Base-by-base conservation (phyloP, 2,329 filamentous ascomycete genomes). In the Dactylellina parvicollis region DNA sequence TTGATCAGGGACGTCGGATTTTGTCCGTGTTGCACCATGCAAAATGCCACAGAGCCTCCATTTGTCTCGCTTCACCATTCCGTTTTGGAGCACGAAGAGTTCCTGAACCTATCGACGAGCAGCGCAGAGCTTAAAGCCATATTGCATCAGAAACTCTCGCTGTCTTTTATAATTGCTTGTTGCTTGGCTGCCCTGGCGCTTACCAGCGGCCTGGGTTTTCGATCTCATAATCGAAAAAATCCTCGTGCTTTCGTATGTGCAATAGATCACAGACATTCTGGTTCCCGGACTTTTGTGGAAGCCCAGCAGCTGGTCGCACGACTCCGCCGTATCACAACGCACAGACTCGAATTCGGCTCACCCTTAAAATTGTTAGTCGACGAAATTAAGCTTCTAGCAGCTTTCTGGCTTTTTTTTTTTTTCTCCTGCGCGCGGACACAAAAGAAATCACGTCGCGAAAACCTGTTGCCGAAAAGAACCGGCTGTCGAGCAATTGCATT, bases 51-150 rank as follows among this genome's bases (percentile, higher is more conserved):
- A 71, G 20, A 28, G 36, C 50, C 40, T 32, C 36, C 32, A 22
- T 28, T 38, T 36, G 44, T 1, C 52, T 52, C 67, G 59, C 44
- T 54, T 64, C 49, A 59, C 52, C 52, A 65, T 72, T 64, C 67
- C 67, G 8, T 26, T 59, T n/a, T 64, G 18, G 50, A 72, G 67
- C 57, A 16, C 30, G 26, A 52, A 64, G 67, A 72, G 67, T 72
- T 72, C 67, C 67, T 64, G 44, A 20, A 12, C 16, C 9, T 50
- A 18, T 44, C 40, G 30, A 55, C 28, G 1, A 9, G 18, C 18
- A 57, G 8, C 14, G 12, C 16, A 44, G 22, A 44, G 40, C 60
- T 20, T 9, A 26, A 40, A 30, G 18, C 49, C 18, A 26, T 49
- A 12, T 34, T n/a, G 26, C 34, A 40, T 57, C 50, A 49, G 52